Base-by-base conservation (phyloP, 805 yeast genomes). In the Alloascoidea hylecoeti region DNA sequence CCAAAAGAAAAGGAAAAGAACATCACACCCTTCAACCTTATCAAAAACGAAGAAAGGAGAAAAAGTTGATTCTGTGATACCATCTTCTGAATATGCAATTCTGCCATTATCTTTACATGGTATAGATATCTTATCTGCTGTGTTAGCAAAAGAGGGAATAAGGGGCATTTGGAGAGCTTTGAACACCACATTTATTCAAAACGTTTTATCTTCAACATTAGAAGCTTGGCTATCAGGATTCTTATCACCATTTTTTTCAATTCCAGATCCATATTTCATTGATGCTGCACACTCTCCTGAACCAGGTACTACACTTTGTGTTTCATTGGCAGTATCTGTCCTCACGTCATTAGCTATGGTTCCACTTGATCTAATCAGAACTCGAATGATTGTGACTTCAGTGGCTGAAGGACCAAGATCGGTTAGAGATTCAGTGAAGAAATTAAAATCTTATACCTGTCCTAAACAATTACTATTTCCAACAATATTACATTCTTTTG, bases 221-320 rank as follows among this genome's bases (percentile, higher is more conserved):
- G 89, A 83, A 50, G 84, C 95, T 1, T 88, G 97, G 96, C 65
- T 86, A 36, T 80, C 94, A 0, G 96, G 96, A 3, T 72, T 88
- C 44, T 52, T 86, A 4, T 77, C 95, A 3, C 92, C 96, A 2
- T 60, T 83, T 35, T 55, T 82, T 38, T 78, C 81, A 15, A 72
- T 85, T 18, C 95, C 96, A 0, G 96, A 88, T 52, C 96, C 96
- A 2, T 74, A 76, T 43, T 79, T 85, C 53, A 76, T 85, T 46
- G 95, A 84, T 44, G 67, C 81, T 37, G 67, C 83, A 15, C 92
- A 82, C 49, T 78, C 92, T 6, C 73, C 86, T 3, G 85, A 79
- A 43, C 85, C 94, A 1, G 57, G 72, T 36, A 62, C 69, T 38
- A 74, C 89, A n/a, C 60, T 86, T 5, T 55, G 73, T 27, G 63